These are phyloP conservation scores for Eucalyptus grandis DNA, from an alignment of 345 rosid species.

Conservation along the genomic window DNA sequence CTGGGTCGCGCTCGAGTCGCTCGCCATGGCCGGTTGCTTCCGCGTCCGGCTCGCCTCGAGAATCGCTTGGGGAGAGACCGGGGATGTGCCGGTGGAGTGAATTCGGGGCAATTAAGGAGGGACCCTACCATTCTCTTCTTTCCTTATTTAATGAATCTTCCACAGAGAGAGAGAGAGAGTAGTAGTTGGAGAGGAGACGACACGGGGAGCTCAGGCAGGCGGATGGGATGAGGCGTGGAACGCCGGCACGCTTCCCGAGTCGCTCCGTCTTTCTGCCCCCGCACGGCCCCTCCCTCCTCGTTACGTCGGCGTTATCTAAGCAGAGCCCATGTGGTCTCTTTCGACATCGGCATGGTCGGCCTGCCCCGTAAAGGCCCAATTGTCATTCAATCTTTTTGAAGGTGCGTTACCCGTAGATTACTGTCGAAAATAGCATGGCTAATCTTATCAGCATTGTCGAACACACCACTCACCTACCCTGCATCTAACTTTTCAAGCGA, in stretches of 20 bases:
- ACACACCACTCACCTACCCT: background rate
- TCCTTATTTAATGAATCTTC: background rate
- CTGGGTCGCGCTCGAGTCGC: background rate
- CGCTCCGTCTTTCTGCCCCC: no score
- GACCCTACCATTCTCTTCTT: background rate
- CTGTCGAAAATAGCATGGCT: background rate
- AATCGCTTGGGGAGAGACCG: background rate
- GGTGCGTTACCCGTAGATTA: background rate
- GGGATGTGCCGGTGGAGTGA: background rate
- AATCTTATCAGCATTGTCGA: background rate
- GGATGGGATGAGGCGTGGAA: background rate
- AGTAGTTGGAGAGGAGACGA: background rate
- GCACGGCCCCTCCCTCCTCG: background rate
- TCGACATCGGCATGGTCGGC: background rate
- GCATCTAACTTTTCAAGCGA: background rate
- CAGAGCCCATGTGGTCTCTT: background rate
- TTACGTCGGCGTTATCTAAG: background rate
- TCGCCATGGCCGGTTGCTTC: slow-evolving; percentile 21
- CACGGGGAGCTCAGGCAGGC: background rate
- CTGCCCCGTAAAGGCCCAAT: background rate
- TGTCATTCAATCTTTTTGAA: background rate
- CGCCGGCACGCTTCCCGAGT: background rate
- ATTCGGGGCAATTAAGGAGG: background rate
- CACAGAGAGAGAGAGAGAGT: background rate
- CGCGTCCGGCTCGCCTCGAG: background rate